Evolutionary conservation across 257 asterid genomes (phyloP).

Genomic region (Prunella vulgaris): DNA sequence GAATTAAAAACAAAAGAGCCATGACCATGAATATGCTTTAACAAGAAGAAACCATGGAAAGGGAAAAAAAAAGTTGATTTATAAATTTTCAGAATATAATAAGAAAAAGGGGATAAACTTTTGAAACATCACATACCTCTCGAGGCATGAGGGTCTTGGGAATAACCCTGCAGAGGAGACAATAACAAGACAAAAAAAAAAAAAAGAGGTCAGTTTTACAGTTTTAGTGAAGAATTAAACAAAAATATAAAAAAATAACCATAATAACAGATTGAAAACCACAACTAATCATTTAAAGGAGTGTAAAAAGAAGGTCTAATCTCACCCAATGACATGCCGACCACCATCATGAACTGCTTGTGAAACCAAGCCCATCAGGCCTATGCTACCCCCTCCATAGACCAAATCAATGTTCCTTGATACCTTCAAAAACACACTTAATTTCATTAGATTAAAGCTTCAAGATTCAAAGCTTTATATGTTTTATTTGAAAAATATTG

Average conservation of each 20-base stretch:
- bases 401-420: slow-evolving; percentile 61
- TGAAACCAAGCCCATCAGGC: slow-evolving; percentile 61
- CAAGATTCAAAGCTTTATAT: neutral
- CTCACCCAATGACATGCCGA: slow-evolving; percentile 61
- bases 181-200: slow-evolving; percentile 80
- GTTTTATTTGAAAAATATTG: neutral
- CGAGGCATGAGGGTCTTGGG: slow-evolving; percentile 99
- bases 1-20: neutral
- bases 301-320: neutral
- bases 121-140: slow-evolving; percentile 69
- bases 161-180: slow-evolving; percentile 85
- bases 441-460: slow-evolving; percentile 14
- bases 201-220: slow-evolving; percentile 37
- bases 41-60: slow-evolving; percentile 6
- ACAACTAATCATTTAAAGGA: slow-evolving; percentile 27
- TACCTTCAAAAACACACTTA: slow-evolving; percentile 29
- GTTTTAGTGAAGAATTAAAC: slow-evolving; percentile 22
- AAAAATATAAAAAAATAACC: neutral
- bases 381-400: slow-evolving; percentile 66
- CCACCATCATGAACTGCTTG: slow-evolving; percentile 74
- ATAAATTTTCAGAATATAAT: neutral
- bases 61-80: slow-evolving; percentile 4
- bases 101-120: slow-evolving; percentile 35
- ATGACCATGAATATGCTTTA: neutral
- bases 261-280: slow-evolving; percentile 10